Evolutionary conservation across 2,329 filamentous ascomycete genomes (phyloP), one percentile per base, ranked within the genome.

Genomic region (Diaporthe helianthi): DNA sequence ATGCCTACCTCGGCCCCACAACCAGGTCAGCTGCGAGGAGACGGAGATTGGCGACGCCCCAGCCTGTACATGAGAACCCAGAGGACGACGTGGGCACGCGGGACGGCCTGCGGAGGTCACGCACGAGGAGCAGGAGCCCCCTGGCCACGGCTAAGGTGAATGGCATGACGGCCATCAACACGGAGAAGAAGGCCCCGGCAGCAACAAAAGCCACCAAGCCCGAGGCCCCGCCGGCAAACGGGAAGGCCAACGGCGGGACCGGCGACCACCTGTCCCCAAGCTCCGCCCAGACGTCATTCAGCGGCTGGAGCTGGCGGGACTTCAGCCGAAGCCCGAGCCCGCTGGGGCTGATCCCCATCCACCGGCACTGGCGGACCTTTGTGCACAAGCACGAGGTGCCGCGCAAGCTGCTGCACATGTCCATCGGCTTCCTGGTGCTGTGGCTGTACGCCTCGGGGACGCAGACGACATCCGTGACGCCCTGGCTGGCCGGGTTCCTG

Each of bases 351-450:
- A 99, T 99, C 71, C 96, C 96, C 2, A 95, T 99, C 75, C 96
- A 99, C 80, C 87, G 93, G 71, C 92, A 96, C 78, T 99, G 96
- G 88, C 89, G 93, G 75, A 92, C 87, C 33, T 94, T 99, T 77
- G 93, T 97, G 72, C 96, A 99, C 85, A 94, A 93, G 76, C 95
- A 99, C 80, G 96, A 99, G 82, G 94, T 99, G 65, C 96, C 96
- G 12, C 91, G 96, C 75, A 99, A 99, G 80, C 84, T 90, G 49
- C 86, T 99, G 46, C 96, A 99, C 79, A 93, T 98, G 69, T 98
- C 94, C 58, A 99, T 99, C 77, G 96, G 96, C 67, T 98, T 98
- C 82, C 86, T 98, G 71, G 93, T 95, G 24, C 87, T 97, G 54
- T 92, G 91, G 83, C 87, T 98, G 46, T 99, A 98, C 80, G 85